Evolutionary conservation across 108 stramenopile species (phyloP).

Genomic region (Nitzschia sp.): DNA sequence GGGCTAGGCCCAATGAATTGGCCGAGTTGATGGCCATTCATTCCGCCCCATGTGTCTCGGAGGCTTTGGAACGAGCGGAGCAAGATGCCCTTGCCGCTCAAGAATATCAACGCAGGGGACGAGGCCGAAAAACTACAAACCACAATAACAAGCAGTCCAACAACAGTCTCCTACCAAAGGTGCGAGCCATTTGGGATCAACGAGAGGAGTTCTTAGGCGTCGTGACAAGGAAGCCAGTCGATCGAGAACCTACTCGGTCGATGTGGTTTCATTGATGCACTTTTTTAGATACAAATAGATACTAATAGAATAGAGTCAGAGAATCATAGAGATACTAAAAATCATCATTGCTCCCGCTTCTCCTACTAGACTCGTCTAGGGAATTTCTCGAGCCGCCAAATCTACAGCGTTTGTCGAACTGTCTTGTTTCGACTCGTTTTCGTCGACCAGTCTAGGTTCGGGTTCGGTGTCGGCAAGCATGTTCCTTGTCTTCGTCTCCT

Average conservation of each 20-base stretch:
- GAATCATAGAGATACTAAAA: no score
- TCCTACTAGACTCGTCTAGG: no score
- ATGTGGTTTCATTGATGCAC: no score
- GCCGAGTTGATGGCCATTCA: neutral
- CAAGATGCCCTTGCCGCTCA: neutral
- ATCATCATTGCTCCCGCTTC: no score
- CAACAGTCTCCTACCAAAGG: neutral
- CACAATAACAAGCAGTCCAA: neutral
- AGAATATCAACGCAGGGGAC: constrained; percentile 10
- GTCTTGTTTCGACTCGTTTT: neutral
- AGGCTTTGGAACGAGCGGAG: constrained; percentile 1
- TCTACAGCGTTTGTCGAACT: no score
- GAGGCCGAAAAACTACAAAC: no score
- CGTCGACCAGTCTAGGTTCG: neutral
- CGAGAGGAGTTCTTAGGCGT: neutral
- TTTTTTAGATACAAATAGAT: no score
- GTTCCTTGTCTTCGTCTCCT: neutral
- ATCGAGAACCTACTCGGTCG: neutral
- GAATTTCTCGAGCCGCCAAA: no score
- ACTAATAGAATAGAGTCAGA: no score
- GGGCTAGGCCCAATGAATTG: neutral
- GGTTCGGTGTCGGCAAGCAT: neutral
- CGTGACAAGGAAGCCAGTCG: no score
- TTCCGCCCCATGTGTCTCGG: neutral
- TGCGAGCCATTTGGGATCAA: neutral